These are phyloP conservation scores for Harringtonia aguacate DNA, from an alignment of 2,329 filamentous ascomycete genomes.

Conservation along the genomic window DNA sequence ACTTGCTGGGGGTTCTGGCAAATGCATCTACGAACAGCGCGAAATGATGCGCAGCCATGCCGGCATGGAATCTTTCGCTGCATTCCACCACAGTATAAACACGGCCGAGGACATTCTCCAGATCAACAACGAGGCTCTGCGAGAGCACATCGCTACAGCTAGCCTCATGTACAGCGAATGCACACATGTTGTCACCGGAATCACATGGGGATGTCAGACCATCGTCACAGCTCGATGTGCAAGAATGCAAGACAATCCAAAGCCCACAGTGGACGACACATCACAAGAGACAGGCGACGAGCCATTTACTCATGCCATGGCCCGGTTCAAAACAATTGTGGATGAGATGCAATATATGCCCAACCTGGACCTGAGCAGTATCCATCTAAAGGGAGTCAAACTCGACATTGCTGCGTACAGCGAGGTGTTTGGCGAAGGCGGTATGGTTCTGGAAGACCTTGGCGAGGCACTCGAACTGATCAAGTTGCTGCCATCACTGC, in stretches of 20 bases:
- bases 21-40: neutral
- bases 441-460: neutral
- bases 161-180: neutral
- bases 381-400: neutral
- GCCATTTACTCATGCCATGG: neutral
- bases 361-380: neutral
- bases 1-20: neutral
- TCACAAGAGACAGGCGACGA: neutral
- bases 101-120: neutral
- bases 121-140: neutral
- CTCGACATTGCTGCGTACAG: conserved; percentile 1
- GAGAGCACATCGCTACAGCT: neutral
- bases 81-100: neutral
- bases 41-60: neutral
- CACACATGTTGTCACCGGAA: conserved; percentile 3
- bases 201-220: conserved; percentile 3
- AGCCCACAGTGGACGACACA: neutral
- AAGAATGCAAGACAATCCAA: neutral
- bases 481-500: conserved; percentile 1
- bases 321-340: neutral
- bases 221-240: neutral
- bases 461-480: conserved; percentile 1
- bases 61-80: neutral
- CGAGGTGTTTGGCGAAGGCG: neutral
- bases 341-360: conserved; percentile 1